Evolutionary conservation across 1,284 basidiomycete genomes (phyloP).

Genomic region (Ustilago crameri): DNA sequence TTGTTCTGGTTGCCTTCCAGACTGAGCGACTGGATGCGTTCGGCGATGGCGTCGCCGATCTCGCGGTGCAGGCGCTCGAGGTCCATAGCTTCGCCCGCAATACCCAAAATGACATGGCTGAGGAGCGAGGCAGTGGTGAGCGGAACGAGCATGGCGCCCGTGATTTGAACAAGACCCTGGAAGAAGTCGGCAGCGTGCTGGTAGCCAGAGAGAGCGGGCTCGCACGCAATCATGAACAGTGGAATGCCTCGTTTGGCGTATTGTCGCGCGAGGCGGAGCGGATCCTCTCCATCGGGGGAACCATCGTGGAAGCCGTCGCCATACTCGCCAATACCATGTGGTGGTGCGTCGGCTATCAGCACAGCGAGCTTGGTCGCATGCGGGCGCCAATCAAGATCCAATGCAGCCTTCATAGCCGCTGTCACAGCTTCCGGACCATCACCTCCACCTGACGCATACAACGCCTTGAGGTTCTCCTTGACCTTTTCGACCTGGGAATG

Average conservation of each 20-base stretch:
- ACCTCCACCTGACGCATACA: conserved; percentile 91
- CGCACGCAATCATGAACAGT: conserved; percentile 81
- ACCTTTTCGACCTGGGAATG: conserved; percentile 88
- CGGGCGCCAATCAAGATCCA: conserved; percentile 79
- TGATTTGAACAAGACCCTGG: conserved; percentile 69
- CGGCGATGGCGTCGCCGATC: conserved; percentile 90
- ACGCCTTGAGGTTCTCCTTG: conserved; percentile 81
- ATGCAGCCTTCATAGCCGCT: conserved; percentile 83
- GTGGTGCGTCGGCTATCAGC: conserved; percentile 91
- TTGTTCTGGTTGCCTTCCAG: conserved; percentile 74
- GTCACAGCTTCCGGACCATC: conserved; percentile 99
- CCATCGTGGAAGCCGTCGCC: conserved; percentile 78
- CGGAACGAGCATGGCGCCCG: conserved; percentile 87
- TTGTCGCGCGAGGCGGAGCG: conserved; percentile 82
- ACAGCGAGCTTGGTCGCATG: conserved; percentile 87
- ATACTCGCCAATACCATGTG: conserved; percentile 77
- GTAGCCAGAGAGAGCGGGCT: conserved; percentile 88
- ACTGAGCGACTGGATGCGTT: conserved; percentile 83
- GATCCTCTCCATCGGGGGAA: conserved; percentile 77
- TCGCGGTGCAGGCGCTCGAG: conserved; percentile 93
- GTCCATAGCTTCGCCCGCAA: conserved; percentile 96
- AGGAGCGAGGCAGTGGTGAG: conserved; percentile 94
- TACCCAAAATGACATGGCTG: conserved; percentile 96
- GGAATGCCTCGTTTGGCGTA: conserved; percentile 84
- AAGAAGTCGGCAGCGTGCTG: conserved; percentile 85